Conservation (phyloP, 306 rosid species). For the Amphicarpaea edgeworthii region DNA sequence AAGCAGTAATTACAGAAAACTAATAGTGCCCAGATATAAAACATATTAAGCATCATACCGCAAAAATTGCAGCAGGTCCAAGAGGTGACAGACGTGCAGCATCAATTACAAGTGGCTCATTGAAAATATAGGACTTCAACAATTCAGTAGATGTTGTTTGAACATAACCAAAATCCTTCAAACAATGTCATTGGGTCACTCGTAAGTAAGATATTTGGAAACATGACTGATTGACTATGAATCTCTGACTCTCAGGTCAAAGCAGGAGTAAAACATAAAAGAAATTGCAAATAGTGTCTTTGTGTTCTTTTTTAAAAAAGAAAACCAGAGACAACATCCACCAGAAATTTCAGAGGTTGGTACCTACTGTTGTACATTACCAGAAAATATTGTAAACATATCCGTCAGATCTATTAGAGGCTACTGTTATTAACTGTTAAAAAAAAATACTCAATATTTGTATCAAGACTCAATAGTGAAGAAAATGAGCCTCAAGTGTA, state of each 20-base stretch:
- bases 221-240: constrained; percentile 31
- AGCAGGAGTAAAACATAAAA: constrained; percentile 28
- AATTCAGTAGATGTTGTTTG: constrained; percentile 89
- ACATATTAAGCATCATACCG: constrained; percentile 54
- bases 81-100: constrained; percentile 71
- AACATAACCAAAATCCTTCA: constrained; percentile 85
- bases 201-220: constrained; percentile 24
- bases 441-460: not conserved
- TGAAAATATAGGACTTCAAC: constrained; percentile 81
- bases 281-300: not conserved
- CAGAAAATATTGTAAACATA: constrained; percentile 14
- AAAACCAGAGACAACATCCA: constrained; percentile 31
- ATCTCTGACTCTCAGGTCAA: constrained; percentile 41
- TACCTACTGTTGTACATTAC: constrained; percentile 9
- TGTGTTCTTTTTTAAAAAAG: not conserved
- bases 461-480: constrained; percentile 8
- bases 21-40: constrained; percentile 14
- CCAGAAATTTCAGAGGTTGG: constrained; percentile 26
- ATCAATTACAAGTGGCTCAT: constrained; percentile 74
- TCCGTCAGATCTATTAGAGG: constrained; percentile 7
- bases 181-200: constrained; percentile 45
- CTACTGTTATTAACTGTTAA: not conserved
- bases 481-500: constrained; percentile 24
- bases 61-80: constrained; percentile 73
- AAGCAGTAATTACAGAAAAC: constrained; percentile 28